A percentile compares a stretch with the other conserved stretches of the same genome.
These are phyloP conservation scores for Pichia cactophila DNA, from an alignment of 1,139 yeast genomes.

Conservation along the genomic window DNA sequence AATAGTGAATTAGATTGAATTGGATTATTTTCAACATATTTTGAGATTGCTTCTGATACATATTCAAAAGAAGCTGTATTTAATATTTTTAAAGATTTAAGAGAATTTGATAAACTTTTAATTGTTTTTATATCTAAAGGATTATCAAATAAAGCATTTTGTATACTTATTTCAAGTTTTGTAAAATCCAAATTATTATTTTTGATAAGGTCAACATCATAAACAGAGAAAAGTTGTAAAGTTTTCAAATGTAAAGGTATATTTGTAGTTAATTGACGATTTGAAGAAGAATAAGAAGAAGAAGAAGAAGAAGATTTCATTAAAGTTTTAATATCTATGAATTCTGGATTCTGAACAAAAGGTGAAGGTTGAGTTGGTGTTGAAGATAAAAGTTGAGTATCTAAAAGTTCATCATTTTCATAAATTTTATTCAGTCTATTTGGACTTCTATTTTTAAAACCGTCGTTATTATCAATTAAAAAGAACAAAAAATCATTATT, in stretches of 20 bases:
- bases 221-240: slow-evolving; percentile 4
- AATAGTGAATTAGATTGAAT: background rate
- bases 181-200: background rate
- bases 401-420: slow-evolving; percentile 7
- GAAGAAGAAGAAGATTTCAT: background rate
- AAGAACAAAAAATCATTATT: background rate
- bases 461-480: background rate
- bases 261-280: background rate
- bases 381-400: background rate
- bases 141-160: background rate
- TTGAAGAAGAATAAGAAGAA: background rate
- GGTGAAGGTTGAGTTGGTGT: background rate
- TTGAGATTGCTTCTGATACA: background rate
- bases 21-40: background rate
- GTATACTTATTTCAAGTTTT: slow-evolving; percentile 2
- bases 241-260: background rate
- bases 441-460: background rate
- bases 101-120: background rate
- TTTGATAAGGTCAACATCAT: slow-evolving; percentile 1
- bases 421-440: background rate
- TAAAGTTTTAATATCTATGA: background rate
- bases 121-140: background rate
- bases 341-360: background rate
- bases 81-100: background rate
- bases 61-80: background rate